phyloP scores from a whole-genome alignment of 2,329 filamentous ascomycete species.

The Sphaerulina musiva region DNA sequence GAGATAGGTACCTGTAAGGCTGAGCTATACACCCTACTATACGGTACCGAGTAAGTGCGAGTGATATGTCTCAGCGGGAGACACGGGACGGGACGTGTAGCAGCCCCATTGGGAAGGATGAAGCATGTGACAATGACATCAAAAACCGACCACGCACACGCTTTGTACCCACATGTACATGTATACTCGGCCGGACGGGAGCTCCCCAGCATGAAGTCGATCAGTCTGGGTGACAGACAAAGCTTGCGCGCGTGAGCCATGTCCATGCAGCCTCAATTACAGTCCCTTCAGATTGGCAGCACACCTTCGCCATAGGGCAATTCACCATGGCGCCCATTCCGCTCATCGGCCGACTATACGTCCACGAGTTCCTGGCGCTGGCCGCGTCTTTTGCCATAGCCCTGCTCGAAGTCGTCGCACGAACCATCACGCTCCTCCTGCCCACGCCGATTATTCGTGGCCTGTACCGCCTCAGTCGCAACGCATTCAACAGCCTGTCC shows the following conservation, averaged over 20 bases:
- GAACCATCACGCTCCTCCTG: slow-evolving; percentile 79
- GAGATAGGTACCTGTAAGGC: no score
- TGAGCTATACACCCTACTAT: no score
- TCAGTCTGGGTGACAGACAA: not conserved
- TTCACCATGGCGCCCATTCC: slow-evolving; percentile 51
- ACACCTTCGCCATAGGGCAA: no score
- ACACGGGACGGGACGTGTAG: no score
- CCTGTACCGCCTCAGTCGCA: slow-evolving; percentile 74
- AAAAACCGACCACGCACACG: not conserved
- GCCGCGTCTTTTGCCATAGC: slow-evolving; percentile 78
- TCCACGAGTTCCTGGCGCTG: slow-evolving; percentile 78
- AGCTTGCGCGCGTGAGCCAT: no score
- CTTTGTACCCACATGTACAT: not conserved
- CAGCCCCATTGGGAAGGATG: no score
- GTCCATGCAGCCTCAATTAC: no score
- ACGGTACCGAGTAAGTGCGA: no score
- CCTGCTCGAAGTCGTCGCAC: slow-evolving; percentile 71
- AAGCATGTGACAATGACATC: not conserved
- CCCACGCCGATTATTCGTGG: slow-evolving; percentile 75
- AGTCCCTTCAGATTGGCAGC: no score
- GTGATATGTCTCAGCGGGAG: no score
- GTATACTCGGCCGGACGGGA: not conserved
- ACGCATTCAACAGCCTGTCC: slow-evolving; percentile 72
- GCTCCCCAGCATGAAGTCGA: not conserved
- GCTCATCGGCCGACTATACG: slow-evolving; percentile 54